Conservation (phyloP, 176 grass and related monocot species). For the Triticum turgidum region DNA sequence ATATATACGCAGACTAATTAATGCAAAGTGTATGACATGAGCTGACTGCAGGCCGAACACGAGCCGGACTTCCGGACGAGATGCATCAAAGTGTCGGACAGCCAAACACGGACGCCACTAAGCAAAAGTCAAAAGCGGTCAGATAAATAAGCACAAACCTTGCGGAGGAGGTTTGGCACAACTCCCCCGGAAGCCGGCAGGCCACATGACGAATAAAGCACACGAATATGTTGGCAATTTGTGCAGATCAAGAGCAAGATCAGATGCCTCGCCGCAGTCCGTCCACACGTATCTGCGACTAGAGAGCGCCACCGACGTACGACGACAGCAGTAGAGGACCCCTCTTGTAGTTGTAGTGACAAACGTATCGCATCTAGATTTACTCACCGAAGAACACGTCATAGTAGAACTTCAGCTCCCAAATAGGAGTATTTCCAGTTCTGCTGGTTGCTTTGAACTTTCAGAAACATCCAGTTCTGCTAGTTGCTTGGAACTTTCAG, state of each 20-base stretch:
- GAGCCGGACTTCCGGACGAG: background rate
- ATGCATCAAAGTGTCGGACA: background rate
- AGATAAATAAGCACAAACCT: background rate
- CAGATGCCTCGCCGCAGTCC: background rate
- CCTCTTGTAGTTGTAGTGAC: no score
- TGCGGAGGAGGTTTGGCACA: background rate
- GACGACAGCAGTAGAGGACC: background rate
- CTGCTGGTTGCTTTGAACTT: background rate
- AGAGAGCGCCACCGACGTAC: no score
- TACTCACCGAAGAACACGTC: background rate
- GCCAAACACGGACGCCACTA: background rate
- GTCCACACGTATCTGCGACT: no score
- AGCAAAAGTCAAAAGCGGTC: background rate
- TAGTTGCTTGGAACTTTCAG: background rate
- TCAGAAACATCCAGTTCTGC: background rate
- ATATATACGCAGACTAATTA: no score
- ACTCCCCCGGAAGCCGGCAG: background rate
- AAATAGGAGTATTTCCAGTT: no score
- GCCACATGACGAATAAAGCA: conserved; percentile 1
- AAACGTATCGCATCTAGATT: no score
- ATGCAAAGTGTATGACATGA: no score
- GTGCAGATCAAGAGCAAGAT: background rate
- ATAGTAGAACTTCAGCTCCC: background rate
- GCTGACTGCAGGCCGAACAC: background rate
- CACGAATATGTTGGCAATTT: background rate